phyloP scores from a whole-genome alignment of 257 asterid genomes.

The Paulownia fortunei region DNA sequence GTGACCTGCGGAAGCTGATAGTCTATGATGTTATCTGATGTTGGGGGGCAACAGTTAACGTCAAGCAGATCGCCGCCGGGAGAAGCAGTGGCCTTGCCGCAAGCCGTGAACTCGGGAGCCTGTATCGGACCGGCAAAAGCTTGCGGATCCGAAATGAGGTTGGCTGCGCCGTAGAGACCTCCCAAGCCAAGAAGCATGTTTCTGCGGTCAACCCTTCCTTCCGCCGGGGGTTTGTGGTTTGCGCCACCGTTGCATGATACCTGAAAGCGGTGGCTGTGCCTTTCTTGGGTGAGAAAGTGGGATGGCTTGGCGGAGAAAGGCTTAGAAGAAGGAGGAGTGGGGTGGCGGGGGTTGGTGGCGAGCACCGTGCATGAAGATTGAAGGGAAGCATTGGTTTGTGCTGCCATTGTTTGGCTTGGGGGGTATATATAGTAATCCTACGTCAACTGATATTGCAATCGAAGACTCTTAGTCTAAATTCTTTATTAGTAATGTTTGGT shows the following conservation, averaged over 20 bases:
- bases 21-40: constrained; percentile 26
- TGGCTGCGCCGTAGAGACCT: constrained; percentile 44
- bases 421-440: not conserved
- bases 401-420: not conserved
- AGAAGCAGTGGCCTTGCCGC: constrained; percentile 39
- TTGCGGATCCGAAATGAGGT: constrained; percentile 15
- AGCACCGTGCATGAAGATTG: constrained; percentile 29
- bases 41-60: constrained; percentile 55
- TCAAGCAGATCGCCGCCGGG: constrained; percentile 8
- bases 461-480: too few relatives aligned
- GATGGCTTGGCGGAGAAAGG: constrained; percentile 44
- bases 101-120: constrained; percentile 41
- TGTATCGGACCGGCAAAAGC: constrained; percentile 39
- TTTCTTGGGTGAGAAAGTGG: constrained; percentile 15
- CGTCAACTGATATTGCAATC: too few relatives aligned
- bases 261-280: constrained; percentile 32
- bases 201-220: constrained; percentile 38
- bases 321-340: constrained; percentile 10
- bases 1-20: constrained; percentile 37
- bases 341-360: constrained; percentile 9
- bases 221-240: constrained; percentile 4
- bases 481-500: too few relatives aligned
- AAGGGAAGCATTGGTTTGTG: constrained; percentile 40
- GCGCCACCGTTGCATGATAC: constrained; percentile 40
- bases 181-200: constrained; percentile 50